Conservation (phyloP, 305 asterid genomes). For the Nicotiana rustica region DNA sequence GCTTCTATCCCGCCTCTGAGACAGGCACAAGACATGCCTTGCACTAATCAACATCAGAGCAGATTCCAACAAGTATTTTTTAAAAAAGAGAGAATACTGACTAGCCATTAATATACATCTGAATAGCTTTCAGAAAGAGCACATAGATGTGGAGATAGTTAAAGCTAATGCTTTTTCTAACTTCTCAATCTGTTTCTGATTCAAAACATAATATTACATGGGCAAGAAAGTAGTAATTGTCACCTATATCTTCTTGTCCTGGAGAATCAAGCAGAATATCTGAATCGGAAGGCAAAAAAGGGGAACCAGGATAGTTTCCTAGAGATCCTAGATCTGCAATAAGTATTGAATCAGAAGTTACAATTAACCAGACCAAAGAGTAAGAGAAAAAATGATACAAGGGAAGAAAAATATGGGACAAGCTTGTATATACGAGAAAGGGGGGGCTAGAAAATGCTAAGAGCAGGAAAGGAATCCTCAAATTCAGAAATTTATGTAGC, state of each 20-base stretch:
- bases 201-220: conserved; percentile 30
- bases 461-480: conserved; percentile 18
- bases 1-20: neutral
- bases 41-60: neutral
- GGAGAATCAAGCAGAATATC: conserved; percentile 95
- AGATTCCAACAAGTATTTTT: no score
- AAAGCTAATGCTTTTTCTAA: neutral
- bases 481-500: neutral
- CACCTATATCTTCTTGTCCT: conserved; percentile 90
- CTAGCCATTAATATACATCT: neutral
- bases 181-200: neutral
- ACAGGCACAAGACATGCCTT: neutral
- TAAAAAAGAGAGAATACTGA: no score
- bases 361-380: conserved; percentile 30
- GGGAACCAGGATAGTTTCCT: conserved; percentile 93
- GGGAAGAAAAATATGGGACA: neutral
- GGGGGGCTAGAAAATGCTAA: neutral
- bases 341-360: conserved; percentile 27
- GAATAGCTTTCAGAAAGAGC: neutral
- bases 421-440: neutral
- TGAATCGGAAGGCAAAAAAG: conserved; percentile 93
- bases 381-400: neutral
- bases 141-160: neutral
- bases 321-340: conserved; percentile 92
- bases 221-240: conserved; percentile 35